Evolutionary conservation across 306 rosid genomes (phyloP), one percentile per base, ranked within the genome.

Genomic region (Medicago lupulina): DNA sequence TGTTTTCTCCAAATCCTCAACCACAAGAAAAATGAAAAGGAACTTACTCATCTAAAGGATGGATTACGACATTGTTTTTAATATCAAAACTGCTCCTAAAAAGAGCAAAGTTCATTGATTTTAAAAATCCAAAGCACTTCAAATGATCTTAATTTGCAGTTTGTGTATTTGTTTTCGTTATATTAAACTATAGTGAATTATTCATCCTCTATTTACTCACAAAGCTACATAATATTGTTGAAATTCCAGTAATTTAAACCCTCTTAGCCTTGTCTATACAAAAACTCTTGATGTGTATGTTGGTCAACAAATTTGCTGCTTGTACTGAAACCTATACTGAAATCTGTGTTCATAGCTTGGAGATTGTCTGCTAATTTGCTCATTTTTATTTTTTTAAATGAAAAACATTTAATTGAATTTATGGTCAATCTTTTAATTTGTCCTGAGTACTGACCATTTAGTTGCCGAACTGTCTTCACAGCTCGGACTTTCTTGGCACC

Each of bases 401-500:
- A 34, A 47, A 63, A 66, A 61, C 38, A 9, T 57, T 34, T 25
- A 38, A 23, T 71, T 67, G 63, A 63, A n/a, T 59, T n/a, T 51
- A 3, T 31, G 39, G 21, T 50, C 16, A 62, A 43, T 57, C 54
- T 73, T 68, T n/a, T 72, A 59, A 40, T 60, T 12, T 61, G n/a
- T 64, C 25, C 31, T 31, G 31, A 21, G 66, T 71, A 25, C 54
- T 73, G 17, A 67, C 79, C 17, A 72, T 63, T n/a, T 54, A 6
- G 46, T 58, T 64, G 8, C 16, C 66, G 67, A 72, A 85, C 70
- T 67, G 34, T 21, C 40, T 53, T 78, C 65, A 79, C 96, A 96
- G 99, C 91, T 96, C 98, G 64, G 98, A 96, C 78, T 96, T 96
- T 85, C 97, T 96, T 57, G 98, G 98, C 64, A 92, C 97, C 75